Evolutionary conservation across 768 basidiomycete species (phyloP).

Genomic region (Boletus rubescentipes): DNA sequence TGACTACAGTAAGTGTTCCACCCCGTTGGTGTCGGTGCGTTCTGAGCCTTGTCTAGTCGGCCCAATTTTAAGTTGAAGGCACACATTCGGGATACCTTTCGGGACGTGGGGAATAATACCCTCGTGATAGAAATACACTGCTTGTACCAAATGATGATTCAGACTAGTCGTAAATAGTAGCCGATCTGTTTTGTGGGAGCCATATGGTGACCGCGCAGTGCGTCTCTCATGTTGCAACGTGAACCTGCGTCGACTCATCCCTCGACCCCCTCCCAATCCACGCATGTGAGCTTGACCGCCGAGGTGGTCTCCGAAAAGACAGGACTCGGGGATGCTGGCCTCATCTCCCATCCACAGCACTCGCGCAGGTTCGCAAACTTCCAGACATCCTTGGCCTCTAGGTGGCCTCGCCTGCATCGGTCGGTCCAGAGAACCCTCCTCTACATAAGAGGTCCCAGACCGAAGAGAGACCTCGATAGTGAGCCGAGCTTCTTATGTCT

Average conservation of each 20-base stretch:
- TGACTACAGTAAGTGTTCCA: conserved; percentile 56
- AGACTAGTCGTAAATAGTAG: background rate
- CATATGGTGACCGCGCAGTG: too few relatives aligned
- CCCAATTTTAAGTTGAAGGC: conserved; percentile 13
- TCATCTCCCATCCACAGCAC: background rate
- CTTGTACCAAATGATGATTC: background rate
- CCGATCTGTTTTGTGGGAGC: background rate
- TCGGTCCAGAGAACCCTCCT: conserved; percentile 4
- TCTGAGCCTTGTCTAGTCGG: conserved; percentile 23
- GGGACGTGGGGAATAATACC: conserved; percentile 1
- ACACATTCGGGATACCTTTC: background rate
- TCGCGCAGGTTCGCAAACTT: conserved; percentile 7
- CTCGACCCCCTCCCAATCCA: conserved; percentile 13
- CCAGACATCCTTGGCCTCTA: conserved; percentile 2
- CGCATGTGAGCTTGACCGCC: conserved; percentile 6
- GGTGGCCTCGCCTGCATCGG: conserved; percentile 22
- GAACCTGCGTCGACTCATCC: background rate
- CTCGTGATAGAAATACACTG: background rate
- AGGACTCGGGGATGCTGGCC: conserved; percentile 1
- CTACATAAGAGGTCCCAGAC: conserved; percentile 61
- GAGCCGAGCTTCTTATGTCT: background rate
- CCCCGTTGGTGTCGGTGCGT: background rate
- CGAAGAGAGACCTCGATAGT: conserved; percentile 52
- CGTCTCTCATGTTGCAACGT: conserved; percentile 1
- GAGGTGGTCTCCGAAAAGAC: conserved; percentile 4